Base-by-base conservation (phyloP, 768 basidiomycete genomes). In the Pulveroboletus sp. region DNA sequence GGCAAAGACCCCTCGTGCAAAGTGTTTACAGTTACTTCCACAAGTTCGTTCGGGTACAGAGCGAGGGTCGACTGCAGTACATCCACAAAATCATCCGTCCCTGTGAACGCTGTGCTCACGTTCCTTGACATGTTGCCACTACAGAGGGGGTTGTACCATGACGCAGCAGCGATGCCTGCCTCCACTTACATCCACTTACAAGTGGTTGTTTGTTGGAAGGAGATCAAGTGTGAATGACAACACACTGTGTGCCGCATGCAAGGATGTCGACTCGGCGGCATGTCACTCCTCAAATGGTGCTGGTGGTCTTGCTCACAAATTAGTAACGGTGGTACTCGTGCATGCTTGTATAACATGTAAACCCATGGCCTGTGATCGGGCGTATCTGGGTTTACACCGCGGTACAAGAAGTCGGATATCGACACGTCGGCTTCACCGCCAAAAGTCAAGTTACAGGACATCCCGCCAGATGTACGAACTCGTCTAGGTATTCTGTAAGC, bases 31-130 rank as follows among this genome's bases (percentile, higher is more conserved):
- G 89, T 61, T 93, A 94, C 65, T 97, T 97, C 65, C 83, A 85
- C 60, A 95, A 93, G 70, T 96, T 97, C 61, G 83, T 93, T 36
- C 89, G 89, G 79, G 82, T 81, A 24, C 93, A 91, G 91, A 93
- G 93, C 67, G 76, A 77, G 64, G 89, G 88, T 6, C 83, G 77
- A 63, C 73, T 93, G 81, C 27, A 77, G 88, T 89, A 17, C 50
- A 66, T 50, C 3, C 4, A 7, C 3, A 1, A 21, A 21, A 11
- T 3, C 11, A 7, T 13, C n/a, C 10, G 8, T 13, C 5, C 24
- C 5, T 8, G 2, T 17, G 6, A 4, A n/a, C n/a, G 21, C 14
- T 18, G 21, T 24, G 10, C 9, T 33, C 43, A 43, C 15, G 35
- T 7, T 35, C 33, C 14, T 35, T 14, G 33, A 35, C 6, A 4